Evolutionary conservation across 2,329 filamentous ascomycete species (phyloP).

Genomic region (Myriosclerotinia curreyana): DNA sequence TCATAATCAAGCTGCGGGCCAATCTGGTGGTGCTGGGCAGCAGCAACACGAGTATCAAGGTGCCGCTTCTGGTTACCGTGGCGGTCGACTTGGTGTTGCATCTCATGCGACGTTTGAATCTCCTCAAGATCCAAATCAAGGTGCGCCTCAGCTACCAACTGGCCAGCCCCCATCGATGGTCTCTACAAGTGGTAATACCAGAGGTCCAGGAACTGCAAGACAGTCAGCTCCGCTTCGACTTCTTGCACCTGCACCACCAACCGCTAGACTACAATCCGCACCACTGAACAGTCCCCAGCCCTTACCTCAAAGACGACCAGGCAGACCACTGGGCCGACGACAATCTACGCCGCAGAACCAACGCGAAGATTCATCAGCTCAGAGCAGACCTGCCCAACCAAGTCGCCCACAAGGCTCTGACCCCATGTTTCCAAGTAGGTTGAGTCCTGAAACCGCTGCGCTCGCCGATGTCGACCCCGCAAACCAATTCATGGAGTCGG

Average conservation of each 20-base stretch:
- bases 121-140: not conserved
- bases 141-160: not conserved
- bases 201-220: not conserved
- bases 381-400: not conserved
- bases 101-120: not conserved
- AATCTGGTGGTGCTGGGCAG: not conserved
- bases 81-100: too few relatives aligned
- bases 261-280: too few relatives aligned
- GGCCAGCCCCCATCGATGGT: not conserved
- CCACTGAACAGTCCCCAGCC: too few relatives aligned
- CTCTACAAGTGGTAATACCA: too few relatives aligned
- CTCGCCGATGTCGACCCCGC: not conserved
- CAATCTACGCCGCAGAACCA: not conserved
- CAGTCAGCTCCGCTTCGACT: not conserved
- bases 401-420: not conserved
- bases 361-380: not conserved
- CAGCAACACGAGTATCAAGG: not conserved
- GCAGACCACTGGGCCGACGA: not conserved
- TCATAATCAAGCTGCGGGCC: not conserved
- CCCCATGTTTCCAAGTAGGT: not conserved
- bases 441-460: not conserved
- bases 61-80: not conserved
- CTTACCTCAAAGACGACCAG: too few relatives aligned
- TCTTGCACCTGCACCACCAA: not conserved
- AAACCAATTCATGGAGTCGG: not conserved